phyloP scores from a whole-genome alignment of 2,329 filamentous ascomycete species.

The Zymoseptoria tritici region DNA sequence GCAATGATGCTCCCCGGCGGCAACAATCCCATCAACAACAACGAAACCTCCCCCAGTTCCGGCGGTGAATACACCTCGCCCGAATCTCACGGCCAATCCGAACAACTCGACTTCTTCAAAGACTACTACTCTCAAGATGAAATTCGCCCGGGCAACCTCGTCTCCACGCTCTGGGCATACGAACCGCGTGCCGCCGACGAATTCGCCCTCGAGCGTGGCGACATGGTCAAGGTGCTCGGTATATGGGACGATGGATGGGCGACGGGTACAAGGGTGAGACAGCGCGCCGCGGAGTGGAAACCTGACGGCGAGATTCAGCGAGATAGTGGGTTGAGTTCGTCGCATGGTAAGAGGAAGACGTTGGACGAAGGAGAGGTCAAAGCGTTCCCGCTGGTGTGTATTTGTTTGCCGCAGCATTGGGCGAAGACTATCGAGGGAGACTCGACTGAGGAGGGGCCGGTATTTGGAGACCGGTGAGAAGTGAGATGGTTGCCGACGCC shows the following conservation, averaged over 20 bases:
- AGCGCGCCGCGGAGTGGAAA: slow-evolving; percentile 85
- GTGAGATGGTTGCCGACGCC: neutral
- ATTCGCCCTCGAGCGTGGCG: slow-evolving; percentile 84
- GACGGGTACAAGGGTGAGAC: slow-evolving; percentile 75
- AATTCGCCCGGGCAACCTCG: slow-evolving; percentile 83
- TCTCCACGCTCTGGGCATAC: slow-evolving; percentile 92
- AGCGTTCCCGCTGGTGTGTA: slow-evolving; percentile 92
- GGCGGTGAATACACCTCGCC: slow-evolving; percentile 76
- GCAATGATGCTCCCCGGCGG: slow-evolving; percentile 44
- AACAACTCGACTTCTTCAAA: slow-evolving; percentile 93
- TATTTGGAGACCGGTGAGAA: neutral
- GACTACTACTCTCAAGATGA: slow-evolving; percentile 98
- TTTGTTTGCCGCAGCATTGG: slow-evolving; percentile 94
- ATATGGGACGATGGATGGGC: slow-evolving; percentile 99
- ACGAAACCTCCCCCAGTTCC: slow-evolving; percentile 67
- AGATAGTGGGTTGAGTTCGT: slow-evolving; percentile 88
- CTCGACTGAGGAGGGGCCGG: slow-evolving; percentile 24
- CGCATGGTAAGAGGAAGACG: slow-evolving; percentile 35
- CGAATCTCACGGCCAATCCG: slow-evolving; percentile 84
- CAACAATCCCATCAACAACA: slow-evolving; percentile 37
- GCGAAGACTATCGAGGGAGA: slow-evolving; percentile 93
- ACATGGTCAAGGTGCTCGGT: slow-evolving; percentile 96
- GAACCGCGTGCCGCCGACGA: slow-evolving; percentile 90
- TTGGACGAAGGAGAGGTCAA: slow-evolving; percentile 69
- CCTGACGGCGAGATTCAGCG: slow-evolving; percentile 59